Percentiles rank a stretch among this genome's conserved stretches.
Evolutionary conservation across 306 rosid species (phyloP).

Genomic region (Mucuna pruriens): DNA sequence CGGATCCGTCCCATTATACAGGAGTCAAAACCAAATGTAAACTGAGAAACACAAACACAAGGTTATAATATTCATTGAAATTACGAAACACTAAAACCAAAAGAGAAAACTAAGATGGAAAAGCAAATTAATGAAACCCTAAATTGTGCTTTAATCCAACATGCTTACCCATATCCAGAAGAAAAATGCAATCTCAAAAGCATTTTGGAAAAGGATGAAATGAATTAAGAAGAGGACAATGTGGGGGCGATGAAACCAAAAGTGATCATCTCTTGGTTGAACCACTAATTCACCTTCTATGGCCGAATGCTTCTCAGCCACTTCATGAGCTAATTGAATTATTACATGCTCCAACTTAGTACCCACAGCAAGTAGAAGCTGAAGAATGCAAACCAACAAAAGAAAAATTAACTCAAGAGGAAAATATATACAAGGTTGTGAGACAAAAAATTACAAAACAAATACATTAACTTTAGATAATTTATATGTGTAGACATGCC

Average conservation of each 20-base stretch:
- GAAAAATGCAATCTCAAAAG: conserved; percentile 89
- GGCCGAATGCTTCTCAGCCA: conserved; percentile 83
- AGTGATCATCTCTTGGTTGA: conserved; percentile 85
- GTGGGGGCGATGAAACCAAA: conserved; percentile 78
- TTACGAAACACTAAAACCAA: not conserved
- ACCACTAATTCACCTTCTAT: conserved; percentile 82
- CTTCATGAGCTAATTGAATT: conserved; percentile 83
- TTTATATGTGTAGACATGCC: not conserved
- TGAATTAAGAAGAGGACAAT: conserved; percentile 87
- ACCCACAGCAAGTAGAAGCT: conserved; percentile 94
- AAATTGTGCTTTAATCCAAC: conserved; percentile 14
- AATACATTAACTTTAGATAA: not conserved
- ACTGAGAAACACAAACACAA: conserved; percentile 41
- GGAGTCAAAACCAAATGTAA: conserved; percentile 71
- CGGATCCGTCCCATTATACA: conserved; percentile 82
- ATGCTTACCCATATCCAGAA: conserved; percentile 85
- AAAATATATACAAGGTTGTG: not conserved
- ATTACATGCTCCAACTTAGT: conserved; percentile 85
- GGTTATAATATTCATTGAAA: not conserved
- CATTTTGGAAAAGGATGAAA: conserved; percentile 90
- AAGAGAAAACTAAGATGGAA: not conserved
- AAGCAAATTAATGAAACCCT: not conserved
- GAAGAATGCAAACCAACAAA: not conserved
- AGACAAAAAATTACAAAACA: not conserved
- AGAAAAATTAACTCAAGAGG: not conserved